phyloP scores from a whole-genome alignment of 2,329 filamentous ascomycete species.

The Sporothrix schenckii region DNA sequence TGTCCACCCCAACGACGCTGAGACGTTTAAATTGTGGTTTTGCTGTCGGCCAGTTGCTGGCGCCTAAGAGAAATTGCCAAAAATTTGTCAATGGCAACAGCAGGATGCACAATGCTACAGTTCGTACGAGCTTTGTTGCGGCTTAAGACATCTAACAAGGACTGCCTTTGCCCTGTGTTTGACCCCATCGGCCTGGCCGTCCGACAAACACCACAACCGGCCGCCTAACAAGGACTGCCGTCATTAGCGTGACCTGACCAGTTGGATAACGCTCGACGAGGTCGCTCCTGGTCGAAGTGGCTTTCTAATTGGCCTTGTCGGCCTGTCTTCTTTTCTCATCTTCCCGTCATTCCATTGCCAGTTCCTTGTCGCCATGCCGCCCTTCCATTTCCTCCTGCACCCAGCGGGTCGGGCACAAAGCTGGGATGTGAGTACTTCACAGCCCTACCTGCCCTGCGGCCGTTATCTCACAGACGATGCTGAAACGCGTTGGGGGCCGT shows the following conservation, averaged over 20 bases:
- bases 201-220: conserved; percentile 2
- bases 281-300: too few species aligned
- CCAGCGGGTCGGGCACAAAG: not conserved
- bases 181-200: conserved; percentile 4
- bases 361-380: not conserved
- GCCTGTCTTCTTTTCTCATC: conserved; percentile 3
- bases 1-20: not conserved
- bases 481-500: conserved; percentile 1
- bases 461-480: not conserved
- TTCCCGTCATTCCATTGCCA: not conserved
- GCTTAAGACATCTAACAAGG: not conserved
- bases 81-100: not conserved
- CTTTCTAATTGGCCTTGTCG: not conserved
- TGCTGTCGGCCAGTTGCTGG: not conserved
- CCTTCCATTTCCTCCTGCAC: conserved; percentile 18
- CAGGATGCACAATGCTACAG: not conserved
- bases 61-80: not conserved
- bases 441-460: too few species aligned
- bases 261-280: not conserved
- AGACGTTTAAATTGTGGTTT: not conserved
- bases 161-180: not conserved
- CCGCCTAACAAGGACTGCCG: conserved; percentile 11
- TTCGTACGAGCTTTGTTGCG: not conserved
- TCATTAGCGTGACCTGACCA: conserved; percentile 8
- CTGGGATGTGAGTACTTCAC: too few species aligned